phyloP scores from a whole-genome alignment of 2,329 filamentous ascomycete genomes.

The Penicillium italicum region DNA sequence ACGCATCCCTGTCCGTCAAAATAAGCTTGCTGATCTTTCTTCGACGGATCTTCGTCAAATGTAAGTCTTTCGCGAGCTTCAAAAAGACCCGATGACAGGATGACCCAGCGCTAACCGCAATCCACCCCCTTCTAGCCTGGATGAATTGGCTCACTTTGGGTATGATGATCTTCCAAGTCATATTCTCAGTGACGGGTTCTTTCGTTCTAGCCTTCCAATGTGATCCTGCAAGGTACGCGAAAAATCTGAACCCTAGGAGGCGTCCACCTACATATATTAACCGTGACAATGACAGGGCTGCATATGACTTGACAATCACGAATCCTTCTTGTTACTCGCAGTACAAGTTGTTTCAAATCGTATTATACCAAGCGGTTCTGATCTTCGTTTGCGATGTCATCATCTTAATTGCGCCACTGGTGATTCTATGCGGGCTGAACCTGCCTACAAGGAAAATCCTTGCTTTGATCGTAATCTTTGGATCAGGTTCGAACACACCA shows the following conservation, averaged over 20 bases:
- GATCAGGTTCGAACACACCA: neutral
- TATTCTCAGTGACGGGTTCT: conserved; percentile 4
- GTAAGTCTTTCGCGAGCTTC: neutral
- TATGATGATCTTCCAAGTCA: conserved; percentile 3
- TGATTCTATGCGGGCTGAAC: neutral
- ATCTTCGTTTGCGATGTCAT: conserved; percentile 8
- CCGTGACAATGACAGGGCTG: neutral
- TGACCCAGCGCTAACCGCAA: neutral
- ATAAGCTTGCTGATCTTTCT: conserved; percentile 5
- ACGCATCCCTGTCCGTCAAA: conserved; percentile 3
- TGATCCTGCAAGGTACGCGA: conserved; percentile 1
- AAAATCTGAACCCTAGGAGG: neutral
- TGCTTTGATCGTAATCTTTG: conserved; percentile 11
- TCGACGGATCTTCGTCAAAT: conserved; percentile 6
- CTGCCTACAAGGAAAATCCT: conserved; percentile 6
- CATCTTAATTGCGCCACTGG: conserved; percentile 3
- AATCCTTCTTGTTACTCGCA: conserved; percentile 2
- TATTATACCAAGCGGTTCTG: conserved; percentile 7
- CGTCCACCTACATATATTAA: neutral
- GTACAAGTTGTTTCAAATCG: conserved; percentile 6
- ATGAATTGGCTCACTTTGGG: conserved; percentile 6
- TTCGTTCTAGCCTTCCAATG: conserved; percentile 9
- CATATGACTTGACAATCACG: neutral
- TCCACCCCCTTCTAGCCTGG: neutral
- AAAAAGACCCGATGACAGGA: neutral